Conservation (phyloP, 2,329 filamentous ascomycete species). For the Corynespora cassiicola region DNA sequence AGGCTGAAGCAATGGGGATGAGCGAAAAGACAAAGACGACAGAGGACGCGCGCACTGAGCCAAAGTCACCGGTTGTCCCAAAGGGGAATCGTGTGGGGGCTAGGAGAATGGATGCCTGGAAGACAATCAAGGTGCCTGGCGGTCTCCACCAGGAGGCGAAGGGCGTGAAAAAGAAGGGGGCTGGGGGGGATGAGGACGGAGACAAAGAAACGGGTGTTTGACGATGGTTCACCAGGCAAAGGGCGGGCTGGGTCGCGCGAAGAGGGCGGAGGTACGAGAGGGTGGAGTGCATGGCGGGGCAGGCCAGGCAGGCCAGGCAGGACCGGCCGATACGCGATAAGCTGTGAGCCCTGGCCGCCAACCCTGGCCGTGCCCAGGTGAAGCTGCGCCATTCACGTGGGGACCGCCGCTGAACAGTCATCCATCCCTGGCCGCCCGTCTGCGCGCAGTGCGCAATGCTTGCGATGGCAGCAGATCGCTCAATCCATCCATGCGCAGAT, state of each 20-base stretch:
- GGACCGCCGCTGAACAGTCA: slow-evolving; percentile 1
- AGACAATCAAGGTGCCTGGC: slow-evolving; percentile 1
- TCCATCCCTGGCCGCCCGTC: no score
- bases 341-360: slow-evolving; percentile 4
- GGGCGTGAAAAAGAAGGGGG: slow-evolving; percentile 6
- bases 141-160: slow-evolving; percentile 2
- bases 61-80: slow-evolving; percentile 31
- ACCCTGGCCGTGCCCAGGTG: no score
- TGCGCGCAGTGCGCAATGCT: no score
- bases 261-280: slow-evolving; percentile 7
- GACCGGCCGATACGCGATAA: slow-evolving; percentile 10
- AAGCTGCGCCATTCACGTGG: slow-evolving; percentile 10
- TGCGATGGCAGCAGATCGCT: not conserved
- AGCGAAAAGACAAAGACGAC: slow-evolving; percentile 12
- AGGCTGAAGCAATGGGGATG: slow-evolving; percentile 29
- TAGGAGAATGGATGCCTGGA: slow-evolving; percentile 24
- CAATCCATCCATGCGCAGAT: not conserved
- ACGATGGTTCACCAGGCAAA: slow-evolving; percentile 10
- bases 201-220: slow-evolving; percentile 6
- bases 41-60: slow-evolving; percentile 8
- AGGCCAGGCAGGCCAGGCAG: slow-evolving; percentile 9
- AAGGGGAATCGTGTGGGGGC: slow-evolving; percentile 30
- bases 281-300: slow-evolving; percentile 5
- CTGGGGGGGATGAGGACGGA: slow-evolving; percentile 6
- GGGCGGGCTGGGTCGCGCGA: slow-evolving; percentile 6